Conservation (phyloP, 1,139 yeast species). For the Lodderomyces theae region DNA sequence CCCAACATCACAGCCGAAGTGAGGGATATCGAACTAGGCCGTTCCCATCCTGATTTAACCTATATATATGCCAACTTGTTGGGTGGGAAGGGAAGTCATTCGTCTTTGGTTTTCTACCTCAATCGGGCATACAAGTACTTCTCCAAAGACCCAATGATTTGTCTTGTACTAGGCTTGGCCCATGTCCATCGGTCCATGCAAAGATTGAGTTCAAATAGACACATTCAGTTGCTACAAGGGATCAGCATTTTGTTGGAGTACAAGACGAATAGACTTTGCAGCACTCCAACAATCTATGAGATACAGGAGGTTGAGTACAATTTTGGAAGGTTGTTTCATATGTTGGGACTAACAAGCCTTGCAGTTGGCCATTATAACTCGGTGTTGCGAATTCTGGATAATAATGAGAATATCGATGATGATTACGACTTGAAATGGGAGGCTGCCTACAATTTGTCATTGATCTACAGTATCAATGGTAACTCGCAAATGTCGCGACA, state of each 20-base stretch:
- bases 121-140: conserved; percentile 60
- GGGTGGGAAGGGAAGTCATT: conserved; percentile 79
- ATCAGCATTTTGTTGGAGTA: conserved; percentile 75
- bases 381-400: conserved; percentile 46
- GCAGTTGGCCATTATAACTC: conserved; percentile 73
- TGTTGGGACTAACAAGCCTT: conserved; percentile 68
- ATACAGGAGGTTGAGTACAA: conserved; percentile 80
- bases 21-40: conserved; percentile 39
- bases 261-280: conserved; percentile 40
- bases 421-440: conserved; percentile 62
- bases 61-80: conserved; percentile 77
- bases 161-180: conserved; percentile 71
- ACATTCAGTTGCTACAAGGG: conserved; percentile 84
- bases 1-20: conserved; percentile 58
- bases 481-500: conserved; percentile 61
- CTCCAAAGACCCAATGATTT: conserved; percentile 74
- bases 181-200: conserved; percentile 94
- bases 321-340: conserved; percentile 80
- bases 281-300: conserved; percentile 47
- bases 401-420: conserved; percentile 20
- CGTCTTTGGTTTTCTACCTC: conserved; percentile 70
- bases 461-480: conserved; percentile 75
- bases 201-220: conserved; percentile 80
- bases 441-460: conserved; percentile 80
- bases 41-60: conserved; percentile 68